phyloP scores from a whole-genome alignment of 129 eudicot genomes.

The Flaveria ramosissima region DNA sequence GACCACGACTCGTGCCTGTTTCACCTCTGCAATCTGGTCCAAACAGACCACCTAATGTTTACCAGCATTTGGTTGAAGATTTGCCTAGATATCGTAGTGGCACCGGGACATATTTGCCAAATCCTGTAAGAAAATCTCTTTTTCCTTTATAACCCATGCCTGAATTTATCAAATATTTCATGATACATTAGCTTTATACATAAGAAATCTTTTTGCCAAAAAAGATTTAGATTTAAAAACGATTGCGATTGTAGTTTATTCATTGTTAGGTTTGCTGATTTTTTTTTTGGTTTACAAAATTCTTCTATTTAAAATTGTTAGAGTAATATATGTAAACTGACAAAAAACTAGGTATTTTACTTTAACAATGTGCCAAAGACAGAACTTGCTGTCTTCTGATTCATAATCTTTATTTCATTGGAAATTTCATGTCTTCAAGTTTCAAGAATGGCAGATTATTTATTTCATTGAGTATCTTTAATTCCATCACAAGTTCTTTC shows the following conservation, averaged over 20 bases:
- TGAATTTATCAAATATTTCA: background rate
- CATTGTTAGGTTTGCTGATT: background rate
- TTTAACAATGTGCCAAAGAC: background rate
- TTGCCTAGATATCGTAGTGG: constrained; percentile 88
- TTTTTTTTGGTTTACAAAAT: background rate
- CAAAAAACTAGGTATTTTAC: background rate
- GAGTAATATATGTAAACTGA: background rate
- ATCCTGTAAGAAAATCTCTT: constrained; percentile 52
- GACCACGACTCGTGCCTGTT: constrained; percentile 71
- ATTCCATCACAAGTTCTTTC: background rate
- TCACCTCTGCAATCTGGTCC: constrained; percentile 58
- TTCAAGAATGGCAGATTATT: background rate
- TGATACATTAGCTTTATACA: background rate
- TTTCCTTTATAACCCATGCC: background rate
- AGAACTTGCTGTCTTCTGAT: background rate
- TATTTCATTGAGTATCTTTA: background rate
- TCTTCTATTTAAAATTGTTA: background rate
- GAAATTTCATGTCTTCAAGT: background rate
- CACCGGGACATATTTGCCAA: constrained; percentile 93
- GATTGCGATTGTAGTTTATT: background rate
- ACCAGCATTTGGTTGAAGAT: constrained; percentile 76
- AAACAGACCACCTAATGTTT: constrained; percentile 64
- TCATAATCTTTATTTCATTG: background rate
- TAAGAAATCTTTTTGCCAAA: background rate
- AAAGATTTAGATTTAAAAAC: background rate